phyloP scores from a whole-genome alignment of 176 grass and related monocot genomes.

The sorghum (Sorghum bicolor) region DNA sequence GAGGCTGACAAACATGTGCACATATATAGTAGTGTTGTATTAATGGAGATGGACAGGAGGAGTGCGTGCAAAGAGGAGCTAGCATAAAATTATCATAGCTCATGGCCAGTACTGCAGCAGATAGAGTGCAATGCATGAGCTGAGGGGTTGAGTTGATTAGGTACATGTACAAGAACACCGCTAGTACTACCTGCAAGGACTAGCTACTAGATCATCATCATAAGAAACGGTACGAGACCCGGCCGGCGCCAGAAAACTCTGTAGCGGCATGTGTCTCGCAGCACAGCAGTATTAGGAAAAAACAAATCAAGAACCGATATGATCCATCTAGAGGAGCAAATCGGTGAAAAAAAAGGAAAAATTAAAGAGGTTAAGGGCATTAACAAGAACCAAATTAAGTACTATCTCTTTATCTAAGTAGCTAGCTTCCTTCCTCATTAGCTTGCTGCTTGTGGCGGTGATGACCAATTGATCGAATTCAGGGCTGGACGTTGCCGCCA shows the following conservation, averaged over 20 bases:
- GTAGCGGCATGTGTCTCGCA: constrained; percentile 31
- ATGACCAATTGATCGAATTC: not conserved
- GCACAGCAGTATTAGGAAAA: not conserved
- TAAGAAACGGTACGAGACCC: constrained; percentile 24
- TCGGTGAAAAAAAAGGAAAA: not conserved
- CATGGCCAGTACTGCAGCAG: constrained; percentile 34
- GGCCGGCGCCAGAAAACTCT: constrained; percentile 28
- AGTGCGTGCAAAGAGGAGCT: constrained; percentile 4
- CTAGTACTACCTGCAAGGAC: constrained; percentile 26
- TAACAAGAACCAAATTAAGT: constrained; percentile 31
- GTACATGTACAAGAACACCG: constrained; percentile 51
- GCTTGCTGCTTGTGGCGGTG: not conserved
- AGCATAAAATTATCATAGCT: constrained; percentile 56
- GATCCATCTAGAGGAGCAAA: constrained; percentile 4
- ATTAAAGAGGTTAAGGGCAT: constrained; percentile 37
- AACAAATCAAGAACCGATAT: constrained; percentile 31
- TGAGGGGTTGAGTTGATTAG: constrained; percentile 24
- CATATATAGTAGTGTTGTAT: constrained; percentile 9
- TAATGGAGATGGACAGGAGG: constrained; percentile 4
- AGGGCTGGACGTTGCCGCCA: constrained; percentile 23
- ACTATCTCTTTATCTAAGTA: constrained; percentile 39
- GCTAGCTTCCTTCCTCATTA: not conserved
- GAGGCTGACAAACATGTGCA: constrained; percentile 23
- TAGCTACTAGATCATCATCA: constrained; percentile 24
- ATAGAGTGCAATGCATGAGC: constrained; percentile 40